These are phyloP conservation scores for Fistulifera solaris DNA, from an alignment of 108 stramenopile species.

Conservation along the genomic window DNA sequence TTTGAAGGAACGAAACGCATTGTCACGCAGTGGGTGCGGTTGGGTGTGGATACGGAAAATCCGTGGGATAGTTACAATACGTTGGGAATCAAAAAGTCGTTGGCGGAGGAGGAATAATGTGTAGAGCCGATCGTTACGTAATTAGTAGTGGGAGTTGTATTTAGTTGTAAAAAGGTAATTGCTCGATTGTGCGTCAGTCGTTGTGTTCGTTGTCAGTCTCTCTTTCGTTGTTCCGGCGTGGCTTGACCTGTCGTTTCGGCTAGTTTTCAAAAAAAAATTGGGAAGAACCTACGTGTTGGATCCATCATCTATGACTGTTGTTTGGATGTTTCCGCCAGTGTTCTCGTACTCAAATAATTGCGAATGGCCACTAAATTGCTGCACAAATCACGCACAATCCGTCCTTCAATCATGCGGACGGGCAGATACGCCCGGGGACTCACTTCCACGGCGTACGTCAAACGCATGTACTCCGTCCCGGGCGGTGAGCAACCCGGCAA, in stretches of 20 bases:
- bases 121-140: too few relatives aligned
- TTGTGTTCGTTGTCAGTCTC: too few relatives aligned
- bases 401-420: slow-evolving; percentile 70
- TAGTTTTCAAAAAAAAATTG: too few relatives aligned
- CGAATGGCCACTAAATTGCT: slow-evolving; percentile 76
- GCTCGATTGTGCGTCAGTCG: too few relatives aligned
- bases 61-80: slow-evolving; percentile 84
- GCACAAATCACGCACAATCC: slow-evolving; percentile 77
- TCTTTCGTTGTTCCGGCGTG: too few relatives aligned
- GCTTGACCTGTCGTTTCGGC: too few relatives aligned
- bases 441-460: slow-evolving; percentile 88
- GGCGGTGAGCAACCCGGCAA: slow-evolving; percentile 71
- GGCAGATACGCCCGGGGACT: slow-evolving; percentile 79
- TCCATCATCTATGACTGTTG: too few relatives aligned
- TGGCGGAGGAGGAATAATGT: slow-evolving; percentile 1
- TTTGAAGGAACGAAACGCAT: slow-evolving; percentile 75
- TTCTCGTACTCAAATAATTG: slow-evolving; percentile 16
- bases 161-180: too few relatives aligned
- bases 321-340: too few relatives aligned
- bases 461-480: slow-evolving; percentile 63
- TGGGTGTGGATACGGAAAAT: slow-evolving; percentile 78
- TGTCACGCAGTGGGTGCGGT: slow-evolving; percentile 92
- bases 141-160: too few relatives aligned
- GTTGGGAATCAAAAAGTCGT: slow-evolving; percentile 16
- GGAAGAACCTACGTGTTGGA: too few relatives aligned